Evolutionary conservation across 306 rosid genomes (phyloP).

Genomic region (Bauhinia variegata): DNA sequence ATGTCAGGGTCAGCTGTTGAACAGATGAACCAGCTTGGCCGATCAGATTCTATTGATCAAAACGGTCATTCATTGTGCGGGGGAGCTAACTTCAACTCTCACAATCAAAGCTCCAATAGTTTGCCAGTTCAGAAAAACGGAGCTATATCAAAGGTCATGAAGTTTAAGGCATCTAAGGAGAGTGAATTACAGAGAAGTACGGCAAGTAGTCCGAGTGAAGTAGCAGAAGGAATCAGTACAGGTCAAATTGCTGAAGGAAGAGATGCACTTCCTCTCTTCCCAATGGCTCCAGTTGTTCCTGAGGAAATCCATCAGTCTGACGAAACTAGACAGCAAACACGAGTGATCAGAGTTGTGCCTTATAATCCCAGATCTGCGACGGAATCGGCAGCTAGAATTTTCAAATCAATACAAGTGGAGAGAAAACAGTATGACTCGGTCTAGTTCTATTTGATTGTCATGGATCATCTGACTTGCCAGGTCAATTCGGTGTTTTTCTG

Average conservation of each 20-base stretch:
- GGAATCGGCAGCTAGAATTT: slow-evolving; percentile 95
- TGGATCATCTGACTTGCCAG: not conserved
- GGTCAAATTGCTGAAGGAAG: slow-evolving; percentile 49
- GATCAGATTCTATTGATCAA: slow-evolving; percentile 41
- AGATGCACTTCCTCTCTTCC: slow-evolving; percentile 60
- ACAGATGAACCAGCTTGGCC: slow-evolving; percentile 51
- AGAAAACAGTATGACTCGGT: slow-evolving; percentile 60
- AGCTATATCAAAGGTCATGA: slow-evolving; percentile 40
- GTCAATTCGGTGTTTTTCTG: not conserved
- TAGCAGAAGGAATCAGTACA: slow-evolving; percentile 37
- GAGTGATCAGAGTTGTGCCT: slow-evolving; percentile 88
- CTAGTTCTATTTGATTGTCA: slow-evolving; percentile 22
- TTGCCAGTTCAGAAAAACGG: slow-evolving; percentile 49
- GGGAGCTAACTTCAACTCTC: slow-evolving; percentile 41
- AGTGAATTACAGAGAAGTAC: slow-evolving; percentile 73
- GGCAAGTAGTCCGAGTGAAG: slow-evolving; percentile 61
- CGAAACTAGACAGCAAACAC: slow-evolving; percentile 48
- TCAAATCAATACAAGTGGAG: slow-evolving; percentile 88
- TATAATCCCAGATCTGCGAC: slow-evolving; percentile 83
- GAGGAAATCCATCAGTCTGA: slow-evolving; percentile 55
- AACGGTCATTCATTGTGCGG: slow-evolving; percentile 36
- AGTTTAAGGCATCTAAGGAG: slow-evolving; percentile 46
- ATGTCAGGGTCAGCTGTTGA: slow-evolving; percentile 64
- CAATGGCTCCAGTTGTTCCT: slow-evolving; percentile 43
- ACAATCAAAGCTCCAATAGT: slow-evolving; percentile 51